These are phyloP conservation scores for Penicillium sp. DNA, from an alignment of 2,329 filamentous ascomycete genomes.

Conservation along the genomic window DNA sequence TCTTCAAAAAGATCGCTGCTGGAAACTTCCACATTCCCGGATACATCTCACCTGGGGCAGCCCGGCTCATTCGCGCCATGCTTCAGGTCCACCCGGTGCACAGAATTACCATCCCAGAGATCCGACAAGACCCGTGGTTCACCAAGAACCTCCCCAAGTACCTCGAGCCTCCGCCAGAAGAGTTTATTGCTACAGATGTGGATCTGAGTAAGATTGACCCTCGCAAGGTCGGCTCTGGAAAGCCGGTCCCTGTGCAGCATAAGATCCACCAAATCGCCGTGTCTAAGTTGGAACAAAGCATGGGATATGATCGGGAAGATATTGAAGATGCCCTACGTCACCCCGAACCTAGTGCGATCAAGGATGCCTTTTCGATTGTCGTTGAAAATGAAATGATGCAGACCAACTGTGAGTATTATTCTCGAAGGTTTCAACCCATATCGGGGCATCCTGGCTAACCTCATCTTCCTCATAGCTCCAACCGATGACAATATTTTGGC, in stretches of 20 bases:
- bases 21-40: constrained; percentile 91
- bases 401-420: constrained; percentile 73
- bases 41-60: constrained; percentile 85
- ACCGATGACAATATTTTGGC: constrained; percentile 45
- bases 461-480: constrained; percentile 36
- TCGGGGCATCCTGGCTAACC: constrained; percentile 16
- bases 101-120: constrained; percentile 91
- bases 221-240: constrained; percentile 78
- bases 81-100: constrained; percentile 93
- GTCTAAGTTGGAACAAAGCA: constrained; percentile 94
- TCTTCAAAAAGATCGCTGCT: constrained; percentile 97
- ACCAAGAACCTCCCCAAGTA: constrained; percentile 84
- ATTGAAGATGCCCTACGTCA: constrained; percentile 92
- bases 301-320: constrained; percentile 95
- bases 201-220: constrained; percentile 90
- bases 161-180: constrained; percentile 83
- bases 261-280: constrained; percentile 92
- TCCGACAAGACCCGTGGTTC: constrained; percentile 94
- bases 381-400: constrained; percentile 98
- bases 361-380: constrained; percentile 98
- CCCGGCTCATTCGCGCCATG: constrained; percentile 82
- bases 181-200: constrained; percentile 92
- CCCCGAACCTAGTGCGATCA: constrained; percentile 95
- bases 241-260: constrained; percentile 79
- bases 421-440: not conserved